These are phyloP conservation scores for Aegilops longissima DNA, from an alignment of 176 grass and related monocot genomes.

Conservation along the genomic window DNA sequence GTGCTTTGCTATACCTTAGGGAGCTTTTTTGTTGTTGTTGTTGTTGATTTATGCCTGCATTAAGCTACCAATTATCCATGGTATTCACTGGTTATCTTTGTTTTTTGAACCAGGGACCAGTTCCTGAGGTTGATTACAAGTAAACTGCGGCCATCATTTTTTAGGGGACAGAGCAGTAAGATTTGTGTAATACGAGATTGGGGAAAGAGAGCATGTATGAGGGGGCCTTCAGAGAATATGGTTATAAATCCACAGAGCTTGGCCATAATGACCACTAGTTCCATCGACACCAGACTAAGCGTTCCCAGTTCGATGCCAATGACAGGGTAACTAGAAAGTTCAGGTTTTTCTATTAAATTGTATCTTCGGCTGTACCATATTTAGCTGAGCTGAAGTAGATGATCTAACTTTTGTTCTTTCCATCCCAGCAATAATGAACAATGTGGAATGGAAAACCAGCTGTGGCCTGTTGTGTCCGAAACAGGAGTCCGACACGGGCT, in stretches of 20 bases:
- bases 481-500: neutral
- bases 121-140: slow-evolving; percentile 12
- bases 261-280: neutral
- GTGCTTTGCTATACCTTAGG: slow-evolving; percentile 5
- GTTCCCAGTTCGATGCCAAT: slow-evolving; percentile 7
- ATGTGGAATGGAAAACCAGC: neutral
- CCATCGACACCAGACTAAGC: neutral
- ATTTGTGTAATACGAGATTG: neutral
- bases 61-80: neutral
- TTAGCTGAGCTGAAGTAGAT: neutral
- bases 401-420: slow-evolving; percentile 9
- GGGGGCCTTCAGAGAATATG: neutral
- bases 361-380: neutral
- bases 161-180: neutral
- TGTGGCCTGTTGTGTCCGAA: neutral
- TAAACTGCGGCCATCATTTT: neutral
- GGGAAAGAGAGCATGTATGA: neutral
- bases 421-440: neutral
- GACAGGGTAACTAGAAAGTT: slow-evolving; percentile 5
- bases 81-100: neutral
- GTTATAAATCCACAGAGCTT: neutral
- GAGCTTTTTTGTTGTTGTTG: neutral
- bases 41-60: neutral
- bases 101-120: slow-evolving; percentile 22
- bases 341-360: neutral